Conservation (phyloP, 139 green algal species). For the Chlorella sp. region DNA sequence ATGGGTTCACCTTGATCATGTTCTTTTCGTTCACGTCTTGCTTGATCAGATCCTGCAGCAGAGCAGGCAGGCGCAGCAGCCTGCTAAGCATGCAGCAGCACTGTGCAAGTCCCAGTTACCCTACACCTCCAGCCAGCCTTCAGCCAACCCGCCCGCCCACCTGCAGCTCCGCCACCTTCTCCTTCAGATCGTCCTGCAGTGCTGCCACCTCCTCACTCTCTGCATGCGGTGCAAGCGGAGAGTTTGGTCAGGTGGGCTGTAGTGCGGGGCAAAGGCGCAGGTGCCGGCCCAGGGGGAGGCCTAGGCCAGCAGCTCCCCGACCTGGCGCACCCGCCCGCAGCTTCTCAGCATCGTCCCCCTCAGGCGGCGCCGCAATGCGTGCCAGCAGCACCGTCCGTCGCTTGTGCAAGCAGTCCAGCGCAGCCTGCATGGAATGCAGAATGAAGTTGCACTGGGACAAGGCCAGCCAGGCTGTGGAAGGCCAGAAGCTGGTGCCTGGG, state of each 20-base stretch:
- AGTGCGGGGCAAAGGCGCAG: background rate
- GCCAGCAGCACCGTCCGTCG: background rate
- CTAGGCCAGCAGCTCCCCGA: background rate
- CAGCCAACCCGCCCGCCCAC: background rate
- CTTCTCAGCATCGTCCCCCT: constrained; percentile 6
- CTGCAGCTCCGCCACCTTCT: constrained; percentile 59
- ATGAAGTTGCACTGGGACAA: background rate
- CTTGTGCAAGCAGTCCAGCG: constrained; percentile 29
- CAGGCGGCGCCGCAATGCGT: background rate
- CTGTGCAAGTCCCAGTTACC: no score
- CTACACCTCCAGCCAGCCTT: no score
- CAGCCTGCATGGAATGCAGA: constrained; percentile 25
- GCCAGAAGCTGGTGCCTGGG: no score
- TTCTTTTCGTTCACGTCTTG: constrained; percentile 43
- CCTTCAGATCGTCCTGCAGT: constrained; percentile 52
- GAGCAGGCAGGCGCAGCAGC: no score
- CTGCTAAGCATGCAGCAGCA: no score
- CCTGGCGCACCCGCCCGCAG: background rate
- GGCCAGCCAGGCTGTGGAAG: no score
- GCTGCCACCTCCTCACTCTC: constrained; percentile 49
- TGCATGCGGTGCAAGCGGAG: background rate
- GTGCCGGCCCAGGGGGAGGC: no score
- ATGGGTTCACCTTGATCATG: constrained; percentile 36
- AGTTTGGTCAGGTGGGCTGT: no score
- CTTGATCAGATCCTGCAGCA: background rate